A percentile compares a stretch with the other conserved stretches of the same genome.
These are phyloP conservation scores for Alternaria triticimaculans DNA, from an alignment of 2,329 filamentous ascomycete genomes.

Conservation along the genomic window DNA sequence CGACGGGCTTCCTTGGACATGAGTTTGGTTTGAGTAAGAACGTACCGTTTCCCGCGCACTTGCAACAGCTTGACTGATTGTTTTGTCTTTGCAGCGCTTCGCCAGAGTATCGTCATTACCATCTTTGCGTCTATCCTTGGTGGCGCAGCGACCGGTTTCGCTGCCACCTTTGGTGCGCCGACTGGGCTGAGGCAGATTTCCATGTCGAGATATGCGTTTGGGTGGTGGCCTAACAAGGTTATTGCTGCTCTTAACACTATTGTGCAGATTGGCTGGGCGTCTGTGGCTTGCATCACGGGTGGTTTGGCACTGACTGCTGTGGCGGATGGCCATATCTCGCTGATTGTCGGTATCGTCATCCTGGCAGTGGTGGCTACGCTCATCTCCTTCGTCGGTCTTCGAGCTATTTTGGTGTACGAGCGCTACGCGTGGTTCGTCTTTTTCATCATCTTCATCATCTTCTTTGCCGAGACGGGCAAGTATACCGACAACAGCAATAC, in stretches of 20 bases:
- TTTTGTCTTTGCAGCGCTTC: conserved; percentile 35
- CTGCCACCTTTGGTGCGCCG: conserved; percentile 52
- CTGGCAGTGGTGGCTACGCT: conserved; percentile 48
- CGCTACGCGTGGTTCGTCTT: conserved; percentile 59
- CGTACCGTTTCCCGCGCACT: not conserved
- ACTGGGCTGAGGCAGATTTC: conserved; percentile 54
- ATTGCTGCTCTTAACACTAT: conserved; percentile 57
- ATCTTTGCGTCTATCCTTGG: conserved; percentile 53
- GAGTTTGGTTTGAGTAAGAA: conserved; percentile 54
- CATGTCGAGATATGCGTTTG: conserved; percentile 56
- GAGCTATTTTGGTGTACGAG: conserved; percentile 56
- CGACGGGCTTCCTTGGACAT: conserved; percentile 54
- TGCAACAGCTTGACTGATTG: conserved; percentile 1
- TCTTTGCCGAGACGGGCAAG: conserved; percentile 55
- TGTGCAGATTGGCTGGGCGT: conserved; percentile 54
- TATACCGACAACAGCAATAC: conserved; percentile 52
- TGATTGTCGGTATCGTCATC: conserved; percentile 54
- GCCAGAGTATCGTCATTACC: conserved; percentile 51
- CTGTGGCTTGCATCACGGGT: conserved; percentile 53
- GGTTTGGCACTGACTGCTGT: conserved; percentile 52
- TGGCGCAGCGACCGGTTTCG: conserved; percentile 50
- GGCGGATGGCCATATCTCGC: conserved; percentile 51
- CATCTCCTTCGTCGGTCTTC: conserved; percentile 52
- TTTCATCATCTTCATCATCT: conserved; percentile 56
- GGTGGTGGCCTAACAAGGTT: conserved; percentile 59